Evolutionary conservation across 2,329 filamentous ascomycete species (phyloP), one percentile per base, ranked within the genome.

Genomic region (Xylariaceae sp.): DNA sequence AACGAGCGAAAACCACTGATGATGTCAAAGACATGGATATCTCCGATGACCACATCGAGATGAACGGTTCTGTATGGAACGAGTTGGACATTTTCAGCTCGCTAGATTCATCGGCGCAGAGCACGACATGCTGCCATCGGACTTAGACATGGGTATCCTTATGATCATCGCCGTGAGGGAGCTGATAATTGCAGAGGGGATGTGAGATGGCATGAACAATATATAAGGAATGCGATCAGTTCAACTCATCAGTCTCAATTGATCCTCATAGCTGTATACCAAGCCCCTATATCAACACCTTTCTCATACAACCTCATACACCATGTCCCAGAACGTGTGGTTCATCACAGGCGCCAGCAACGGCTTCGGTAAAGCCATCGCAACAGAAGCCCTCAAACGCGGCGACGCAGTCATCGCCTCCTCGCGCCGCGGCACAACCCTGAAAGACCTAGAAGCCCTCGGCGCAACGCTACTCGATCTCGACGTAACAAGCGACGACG

Each of bases 391-490:
- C 1, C 73, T 83, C 4, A 66, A 70, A 2, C 73, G 74, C 34
- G 79, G 79, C 34, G 77, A 84, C 67, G 73, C 70, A 0, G 81
- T 82, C 60, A 71, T 83, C 48, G 82, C 81, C 1, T 80, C 79
- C 0, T 76, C 80, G 1, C 78, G 81, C 37, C 73, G 72, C 3
- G 64, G 73, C 0, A 66, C 72, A 2, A 72, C 73, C 30, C 71
- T 81, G 35, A 68, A 71, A 10, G 70, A 75, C n/a, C 75, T 83
- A 2, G 72, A 73, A 15, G 67, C 71, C 1, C 69, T 70, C 1
- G 80, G 80, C 3, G 80, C 80, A 1, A 62, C 74, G 8, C 72
- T 74, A 0, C 61, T 80, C 2, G 68, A 74, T 0, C 75, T 83
- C 7, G 81, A 84, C 60, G 75, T 82, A 7, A 81, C 77, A 0